A percentile compares a stretch with the other conserved stretches of the same genome.
Conservation (phyloP, 2,329 filamentous ascomycete species). For the Leptodontidium sp. region DNA sequence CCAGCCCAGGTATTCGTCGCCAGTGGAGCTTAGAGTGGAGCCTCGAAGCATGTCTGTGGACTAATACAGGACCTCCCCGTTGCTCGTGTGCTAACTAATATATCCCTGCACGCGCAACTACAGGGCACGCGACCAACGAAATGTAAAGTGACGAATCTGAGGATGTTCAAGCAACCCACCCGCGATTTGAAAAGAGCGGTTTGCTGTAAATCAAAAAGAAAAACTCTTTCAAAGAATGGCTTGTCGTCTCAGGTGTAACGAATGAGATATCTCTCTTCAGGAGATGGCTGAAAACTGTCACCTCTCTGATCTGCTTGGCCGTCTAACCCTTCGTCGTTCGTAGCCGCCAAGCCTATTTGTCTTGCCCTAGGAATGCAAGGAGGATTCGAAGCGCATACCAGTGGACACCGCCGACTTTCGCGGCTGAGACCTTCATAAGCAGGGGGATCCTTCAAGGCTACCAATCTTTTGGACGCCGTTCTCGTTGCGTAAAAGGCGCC, state of each 20-base stretch:
- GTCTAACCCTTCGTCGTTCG: neutral
- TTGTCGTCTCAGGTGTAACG: neutral
- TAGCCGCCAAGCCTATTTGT: neutral
- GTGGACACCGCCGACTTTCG: neutral
- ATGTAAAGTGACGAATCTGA: slow-evolving; percentile 4
- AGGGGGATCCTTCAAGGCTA: neutral
- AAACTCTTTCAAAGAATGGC: neutral
- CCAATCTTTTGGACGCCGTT: neutral
- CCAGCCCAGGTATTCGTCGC: slow-evolving; percentile 10
- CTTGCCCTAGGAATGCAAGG: slow-evolving; percentile 10
- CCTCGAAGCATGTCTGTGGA: neutral
- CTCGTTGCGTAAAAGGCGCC: neutral
- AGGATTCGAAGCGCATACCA: neutral
- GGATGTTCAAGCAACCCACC: neutral
- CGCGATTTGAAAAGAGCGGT: neutral
- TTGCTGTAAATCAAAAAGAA: neutral
- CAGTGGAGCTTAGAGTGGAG: slow-evolving; percentile 14
- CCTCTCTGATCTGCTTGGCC: slow-evolving; percentile 11
- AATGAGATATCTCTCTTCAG: neutral
- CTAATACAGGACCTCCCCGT: slow-evolving; percentile 1
- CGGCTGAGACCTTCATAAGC: neutral
- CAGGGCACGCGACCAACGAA: slow-evolving; percentile 11
- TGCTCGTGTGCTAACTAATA: slow-evolving; percentile 12
- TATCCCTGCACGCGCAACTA: neutral
- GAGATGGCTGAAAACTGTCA: slow-evolving; percentile 5